Base-by-base conservation (phyloP, 768 basidiomycete genomes). In the Mycena kentingensis region DNA sequence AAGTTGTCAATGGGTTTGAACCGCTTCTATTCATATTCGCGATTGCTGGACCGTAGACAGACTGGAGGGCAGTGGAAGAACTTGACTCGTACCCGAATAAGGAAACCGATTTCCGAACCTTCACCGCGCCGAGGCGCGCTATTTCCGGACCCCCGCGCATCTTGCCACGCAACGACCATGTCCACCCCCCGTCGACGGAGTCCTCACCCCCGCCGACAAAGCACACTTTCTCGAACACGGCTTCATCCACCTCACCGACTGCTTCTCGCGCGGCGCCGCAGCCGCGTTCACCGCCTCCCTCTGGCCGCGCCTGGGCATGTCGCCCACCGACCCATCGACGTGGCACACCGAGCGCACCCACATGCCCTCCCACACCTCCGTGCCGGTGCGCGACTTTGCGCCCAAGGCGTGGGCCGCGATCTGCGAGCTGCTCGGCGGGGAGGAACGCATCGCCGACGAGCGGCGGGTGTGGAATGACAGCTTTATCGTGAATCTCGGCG, bases 321-420 rank as follows among this genome's bases (percentile, higher is more conserved):
- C 83, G 57, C 78, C 79, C 6, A 63, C 72, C 35, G 79, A 85
- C 60, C 79, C 77, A 60, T 66, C 75, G 12, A 80, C 80, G n/a
- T 84, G 82, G 80, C 67, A 70, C 52, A 64, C 65, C 38, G 81
- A 81, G 52, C 71, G 76, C 18, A 73, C 76, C 34, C 81, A 83
- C 62, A 79, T 85, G 78, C 83, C 83, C 3, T 76, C 68, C 65
- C 77, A 77, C 57, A 72, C 63, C 39, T 67, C 76, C 18, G 76
- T 77, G 52, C 63, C 60, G 37, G 76, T 82, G n/a, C 65, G 73
- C 4, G 70, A 64, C 1, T 82, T 82, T 61, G 74, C 81, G 10
- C 80, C 83, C 2, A 81, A 78, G 70, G 80, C 79, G 21, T 85
- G 82, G 82, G 75, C 70, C 18, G 81, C 82, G 10, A 86, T 86